Percentiles rank a stretch among this genome's conserved stretches.
phyloP scores from a whole-genome alignment of 208 protist species.

The Trypanosoma cruzi region DNA sequence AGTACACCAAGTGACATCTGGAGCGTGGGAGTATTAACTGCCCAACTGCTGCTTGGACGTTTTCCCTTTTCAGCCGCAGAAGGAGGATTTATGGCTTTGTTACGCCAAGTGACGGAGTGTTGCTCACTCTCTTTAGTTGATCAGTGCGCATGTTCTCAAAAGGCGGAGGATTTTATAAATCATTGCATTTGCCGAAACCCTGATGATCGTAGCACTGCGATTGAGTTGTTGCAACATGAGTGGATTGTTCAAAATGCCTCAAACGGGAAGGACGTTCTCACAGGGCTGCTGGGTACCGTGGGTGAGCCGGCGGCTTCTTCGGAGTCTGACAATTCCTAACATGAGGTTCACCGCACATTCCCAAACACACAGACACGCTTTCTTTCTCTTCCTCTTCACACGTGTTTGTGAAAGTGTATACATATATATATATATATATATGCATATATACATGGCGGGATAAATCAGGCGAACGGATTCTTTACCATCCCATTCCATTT shows the following conservation, averaged over 20 bases:
- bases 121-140: conserved; percentile 51
- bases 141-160: conserved; percentile 52
- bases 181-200: conserved; percentile 66
- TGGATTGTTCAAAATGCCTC: conserved; percentile 80
- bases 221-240: conserved; percentile 58
- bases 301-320: conserved; percentile 29
- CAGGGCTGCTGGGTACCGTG: conserved; percentile 47
- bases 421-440: neutral
- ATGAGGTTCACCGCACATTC: neutral
- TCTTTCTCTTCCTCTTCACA: neutral
- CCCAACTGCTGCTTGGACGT: conserved; percentile 66
- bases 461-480: too few species aligned
- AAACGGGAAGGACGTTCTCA: conserved; percentile 50
- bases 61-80: conserved; percentile 66
- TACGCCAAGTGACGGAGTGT: conserved; percentile 68
- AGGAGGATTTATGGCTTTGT: conserved; percentile 82
- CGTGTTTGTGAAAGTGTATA: neutral
- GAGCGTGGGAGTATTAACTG: conserved; percentile 83
- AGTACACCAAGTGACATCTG: conserved; percentile 89
- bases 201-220: conserved; percentile 57
- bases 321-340: neutral
- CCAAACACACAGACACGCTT: neutral
- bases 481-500: too few species aligned
- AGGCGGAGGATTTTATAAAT: conserved; percentile 74
- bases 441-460: neutral